Conservation (phyloP, 371 early-diverging fungal genomes). For the Amoeboradix gromovi region DNA sequence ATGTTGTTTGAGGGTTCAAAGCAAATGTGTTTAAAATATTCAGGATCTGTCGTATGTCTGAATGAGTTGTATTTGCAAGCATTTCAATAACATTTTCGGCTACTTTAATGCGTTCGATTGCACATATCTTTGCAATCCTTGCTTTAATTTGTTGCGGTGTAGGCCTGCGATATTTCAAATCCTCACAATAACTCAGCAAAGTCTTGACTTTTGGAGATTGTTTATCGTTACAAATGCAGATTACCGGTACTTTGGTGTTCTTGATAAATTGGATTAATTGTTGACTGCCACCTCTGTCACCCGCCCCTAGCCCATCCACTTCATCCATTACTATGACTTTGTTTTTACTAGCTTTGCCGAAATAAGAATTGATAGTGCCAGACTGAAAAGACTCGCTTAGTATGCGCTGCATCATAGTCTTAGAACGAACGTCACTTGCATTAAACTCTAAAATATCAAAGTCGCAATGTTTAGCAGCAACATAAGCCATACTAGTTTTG, state of each 20-base stretch:
- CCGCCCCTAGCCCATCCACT: constrained; percentile 96
- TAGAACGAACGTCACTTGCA: constrained; percentile 91
- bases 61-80: constrained; percentile 46
- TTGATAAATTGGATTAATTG: constrained; percentile 77
- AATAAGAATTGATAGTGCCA: constrained; percentile 8
- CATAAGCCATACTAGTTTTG: constrained; percentile 85
- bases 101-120: constrained; percentile 43
- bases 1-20: constrained; percentile 20
- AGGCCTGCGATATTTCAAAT: constrained; percentile 36
- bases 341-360: not conserved
- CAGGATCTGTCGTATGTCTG: constrained; percentile 94
- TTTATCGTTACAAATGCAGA: constrained; percentile 97
- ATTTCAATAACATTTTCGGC: constrained; percentile 54
- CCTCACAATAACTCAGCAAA: constrained; percentile 58
- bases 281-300: constrained; percentile 86
- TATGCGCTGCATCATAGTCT: constrained; percentile 17
- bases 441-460: constrained; percentile 87
- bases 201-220: constrained; percentile 62
- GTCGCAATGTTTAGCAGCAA: constrained; percentile 47
- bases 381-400: constrained; percentile 18
- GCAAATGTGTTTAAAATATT: constrained; percentile 73
- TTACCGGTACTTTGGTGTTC: constrained; percentile 72
- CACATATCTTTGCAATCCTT: constrained; percentile 45
- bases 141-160: constrained; percentile 32
- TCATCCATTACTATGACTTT: constrained; percentile 94